A percentile compares a stretch with the other conserved stretches of the same genome.
These are phyloP conservation scores for Apiotrichum sp. DNA, from an alignment of 1,284 basidiomycete species.

Conservation along the genomic window DNA sequence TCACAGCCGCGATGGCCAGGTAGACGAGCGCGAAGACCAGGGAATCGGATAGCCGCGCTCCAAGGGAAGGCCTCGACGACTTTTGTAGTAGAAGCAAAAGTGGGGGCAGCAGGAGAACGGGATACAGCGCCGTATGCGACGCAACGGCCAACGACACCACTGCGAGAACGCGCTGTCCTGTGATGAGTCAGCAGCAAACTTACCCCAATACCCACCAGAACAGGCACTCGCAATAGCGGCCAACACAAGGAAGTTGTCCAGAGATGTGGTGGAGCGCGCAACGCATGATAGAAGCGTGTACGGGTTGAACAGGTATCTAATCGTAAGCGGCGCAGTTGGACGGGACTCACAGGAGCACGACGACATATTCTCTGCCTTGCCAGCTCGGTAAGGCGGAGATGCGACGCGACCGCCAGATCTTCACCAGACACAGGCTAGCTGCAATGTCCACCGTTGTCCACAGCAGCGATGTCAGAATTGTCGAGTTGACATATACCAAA, in stretches of 20 bases:
- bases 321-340: not conserved
- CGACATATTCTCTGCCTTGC: slow-evolving; percentile 3
- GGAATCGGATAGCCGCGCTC: not conserved
- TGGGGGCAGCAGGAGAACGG: slow-evolving; percentile 62
- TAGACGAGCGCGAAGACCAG: slow-evolving; percentile 5
- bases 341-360: slow-evolving; percentile 59
- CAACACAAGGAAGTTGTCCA: slow-evolving; percentile 69
- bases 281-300: slow-evolving; percentile 73
- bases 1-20: not conserved
- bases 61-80: slow-evolving; percentile 9
- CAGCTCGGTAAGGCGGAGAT: not conserved
- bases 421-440: slow-evolving; percentile 58
- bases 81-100: slow-evolving; percentile 50
- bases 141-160: slow-evolving; percentile 64
- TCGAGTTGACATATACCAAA: slow-evolving; percentile 55
- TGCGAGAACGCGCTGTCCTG: slow-evolving; percentile 48
- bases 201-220: slow-evolving; percentile 51
- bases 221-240: slow-evolving; percentile 66
- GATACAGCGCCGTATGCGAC: slow-evolving; percentile 65
- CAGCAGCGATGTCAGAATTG: slow-evolving; percentile 53
- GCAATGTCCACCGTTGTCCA: slow-evolving; percentile 67
- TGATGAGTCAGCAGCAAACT: slow-evolving; percentile 48
- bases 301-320: slow-evolving; percentile 81
- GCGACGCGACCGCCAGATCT: slow-evolving; percentile 10
- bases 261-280: slow-evolving; percentile 68